These are phyloP conservation scores for Brettanomyces sp. DNA, from an alignment of 805 yeast genomes.

Conservation along the genomic window DNA sequence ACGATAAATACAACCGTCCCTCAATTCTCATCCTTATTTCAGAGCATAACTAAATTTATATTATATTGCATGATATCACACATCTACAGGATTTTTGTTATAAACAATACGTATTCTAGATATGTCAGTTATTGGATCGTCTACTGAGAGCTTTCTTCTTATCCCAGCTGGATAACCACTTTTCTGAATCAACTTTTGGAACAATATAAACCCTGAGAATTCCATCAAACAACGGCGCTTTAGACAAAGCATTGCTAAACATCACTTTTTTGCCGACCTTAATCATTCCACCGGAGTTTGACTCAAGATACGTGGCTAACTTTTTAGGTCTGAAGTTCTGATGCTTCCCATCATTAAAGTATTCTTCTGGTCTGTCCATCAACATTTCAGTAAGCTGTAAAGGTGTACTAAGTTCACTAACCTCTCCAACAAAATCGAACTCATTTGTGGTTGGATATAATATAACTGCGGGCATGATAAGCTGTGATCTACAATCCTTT, in stretches of 20 bases:
- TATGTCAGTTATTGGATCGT: slow-evolving; percentile 16
- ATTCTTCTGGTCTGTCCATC: slow-evolving; percentile 52
- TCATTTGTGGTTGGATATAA: slow-evolving; percentile 79
- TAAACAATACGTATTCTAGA: background rate
- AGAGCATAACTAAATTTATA: background rate
- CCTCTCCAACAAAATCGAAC: slow-evolving; percentile 70
- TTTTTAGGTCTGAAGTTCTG: slow-evolving; percentile 46
- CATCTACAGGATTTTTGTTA: background rate
- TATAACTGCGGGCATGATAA: slow-evolving; percentile 72
- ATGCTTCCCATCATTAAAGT: slow-evolving; percentile 59
- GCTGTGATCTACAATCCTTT: slow-evolving; percentile 62
- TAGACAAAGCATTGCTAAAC: slow-evolving; percentile 57
- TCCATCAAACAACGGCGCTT: slow-evolving; percentile 69
- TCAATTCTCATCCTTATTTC: background rate
- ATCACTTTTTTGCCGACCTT: slow-evolving; percentile 74
- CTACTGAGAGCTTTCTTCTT: slow-evolving; percentile 48
- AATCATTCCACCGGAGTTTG: slow-evolving; percentile 73
- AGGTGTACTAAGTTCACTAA: slow-evolving; percentile 65
- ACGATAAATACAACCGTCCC: background rate
- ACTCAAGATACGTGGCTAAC: slow-evolving; percentile 73
- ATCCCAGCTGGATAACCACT: slow-evolving; percentile 63
- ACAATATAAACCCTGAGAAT: slow-evolving; percentile 67
- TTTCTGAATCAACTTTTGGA: slow-evolving; percentile 56
- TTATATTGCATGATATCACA: background rate
- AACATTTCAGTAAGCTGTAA: slow-evolving; percentile 52